phyloP scores from a whole-genome alignment of 306 rosid species.

The Vachellia pachyceras region DNA sequence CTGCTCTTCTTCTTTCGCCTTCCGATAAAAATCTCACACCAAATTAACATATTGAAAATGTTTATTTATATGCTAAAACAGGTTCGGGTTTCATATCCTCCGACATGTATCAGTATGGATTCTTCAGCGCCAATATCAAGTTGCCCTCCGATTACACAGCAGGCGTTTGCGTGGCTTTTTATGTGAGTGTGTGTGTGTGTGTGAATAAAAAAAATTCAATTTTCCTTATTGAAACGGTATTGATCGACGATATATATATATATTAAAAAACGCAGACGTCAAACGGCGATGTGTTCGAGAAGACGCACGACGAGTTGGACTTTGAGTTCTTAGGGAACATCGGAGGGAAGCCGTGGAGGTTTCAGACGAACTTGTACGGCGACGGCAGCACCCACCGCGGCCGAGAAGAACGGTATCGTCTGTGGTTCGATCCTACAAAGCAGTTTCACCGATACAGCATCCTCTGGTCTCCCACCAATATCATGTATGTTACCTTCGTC shows the following conservation, averaged over 20 bases:
- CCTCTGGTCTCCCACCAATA: conserved; percentile 64
- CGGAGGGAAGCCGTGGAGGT: conserved; percentile 97
- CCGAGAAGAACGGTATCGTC: conserved; percentile 91
- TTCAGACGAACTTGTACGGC: conserved; percentile 96
- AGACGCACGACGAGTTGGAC: conserved; percentile 93
- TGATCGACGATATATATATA: neutral
- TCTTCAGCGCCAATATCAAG: conserved; percentile 93
- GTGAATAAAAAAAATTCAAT: too few relatives aligned
- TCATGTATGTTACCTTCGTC: neutral
- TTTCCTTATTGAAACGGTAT: neutral
- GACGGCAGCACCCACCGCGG: conserved; percentile 92
- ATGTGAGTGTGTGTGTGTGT: conserved; percentile 60
- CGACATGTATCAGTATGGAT: conserved; percentile 47
- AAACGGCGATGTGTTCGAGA: conserved; percentile 87
- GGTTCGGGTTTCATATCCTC: conserved; percentile 85
- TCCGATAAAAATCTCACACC: neutral
- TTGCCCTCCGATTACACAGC: conserved; percentile 94
- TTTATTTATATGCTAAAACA: neutral
- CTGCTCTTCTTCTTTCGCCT: neutral
- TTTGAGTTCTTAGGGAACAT: conserved; percentile 95
- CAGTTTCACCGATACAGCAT: conserved; percentile 84
- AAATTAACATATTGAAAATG: neutral
- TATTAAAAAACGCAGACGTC: conserved; percentile 65
- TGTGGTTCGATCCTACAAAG: conserved; percentile 95
- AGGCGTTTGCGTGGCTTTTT: conserved; percentile 95